phyloP scores from a whole-genome alignment of 140 eudicot species.

The Bidens hawaiensis region DNA sequence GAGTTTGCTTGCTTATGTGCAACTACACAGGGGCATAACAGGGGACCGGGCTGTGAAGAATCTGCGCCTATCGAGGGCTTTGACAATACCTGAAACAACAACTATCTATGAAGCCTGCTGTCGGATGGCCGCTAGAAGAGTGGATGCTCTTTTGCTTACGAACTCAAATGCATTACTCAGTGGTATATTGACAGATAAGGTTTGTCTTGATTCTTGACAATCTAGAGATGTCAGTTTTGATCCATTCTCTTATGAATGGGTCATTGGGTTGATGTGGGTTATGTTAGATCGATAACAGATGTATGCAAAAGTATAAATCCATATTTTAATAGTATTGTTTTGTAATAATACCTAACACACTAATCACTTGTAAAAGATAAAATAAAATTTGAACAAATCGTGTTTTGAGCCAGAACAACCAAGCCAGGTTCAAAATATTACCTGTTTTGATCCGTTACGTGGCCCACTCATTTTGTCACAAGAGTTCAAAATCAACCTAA shows the following conservation, averaged over 20 bases:
- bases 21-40: slow-evolving; percentile 54
- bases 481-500: not conserved
- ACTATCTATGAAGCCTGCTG: slow-evolving; percentile 83
- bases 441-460: not conserved
- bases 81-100: slow-evolving; percentile 84
- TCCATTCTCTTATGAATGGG: not conserved
- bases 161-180: slow-evolving; percentile 90
- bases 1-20: not conserved
- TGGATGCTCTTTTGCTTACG: slow-evolving; percentile 83
- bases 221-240: not conserved
- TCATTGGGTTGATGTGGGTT: too few relatives aligned
- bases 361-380: not conserved
- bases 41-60: slow-evolving; percentile 94
- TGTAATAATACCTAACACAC: not conserved
- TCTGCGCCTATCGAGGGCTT: slow-evolving; percentile 75
- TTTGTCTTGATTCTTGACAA: slow-evolving; percentile 16
- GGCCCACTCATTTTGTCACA: not conserved
- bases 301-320: not conserved
- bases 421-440: not conserved
- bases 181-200: slow-evolving; percentile 96
- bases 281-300: too few relatives aligned
- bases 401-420: not conserved
- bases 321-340: not conserved
- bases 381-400: not conserved
- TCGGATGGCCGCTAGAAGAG: slow-evolving; percentile 94